phyloP scores from a whole-genome alignment of 1,139 yeast species.

The Lipomyces yarrowii region DNA sequence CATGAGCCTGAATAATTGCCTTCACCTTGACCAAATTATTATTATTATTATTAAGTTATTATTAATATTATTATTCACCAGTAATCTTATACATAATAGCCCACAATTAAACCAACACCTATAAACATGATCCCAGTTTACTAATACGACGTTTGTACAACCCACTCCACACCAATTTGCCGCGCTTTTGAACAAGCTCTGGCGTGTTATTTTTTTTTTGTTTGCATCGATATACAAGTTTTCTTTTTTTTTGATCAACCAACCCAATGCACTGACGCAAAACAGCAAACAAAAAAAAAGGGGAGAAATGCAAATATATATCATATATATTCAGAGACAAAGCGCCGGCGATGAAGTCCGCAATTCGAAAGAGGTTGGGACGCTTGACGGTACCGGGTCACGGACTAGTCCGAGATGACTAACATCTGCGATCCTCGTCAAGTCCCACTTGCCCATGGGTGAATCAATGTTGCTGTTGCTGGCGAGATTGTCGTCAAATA shows the following conservation, averaged over 20 bases:
- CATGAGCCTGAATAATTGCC: no score
- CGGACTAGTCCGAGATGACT: slow-evolving; percentile 6
- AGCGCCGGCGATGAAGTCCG: neutral
- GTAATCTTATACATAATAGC: neutral
- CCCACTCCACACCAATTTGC: neutral
- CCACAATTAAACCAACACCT: neutral
- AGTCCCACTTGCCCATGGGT: slow-evolving; percentile 18
- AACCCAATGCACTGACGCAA: neutral
- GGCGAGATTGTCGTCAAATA: slow-evolving; percentile 6
- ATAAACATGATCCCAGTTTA: neutral
- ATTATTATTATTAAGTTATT: no score
- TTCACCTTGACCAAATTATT: no score
- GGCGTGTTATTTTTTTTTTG: no score
- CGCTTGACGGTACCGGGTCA: neutral
- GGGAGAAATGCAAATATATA: neutral
- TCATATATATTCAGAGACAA: neutral
- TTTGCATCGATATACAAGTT: neutral
- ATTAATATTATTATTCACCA: no score
- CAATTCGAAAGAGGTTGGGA: neutral
- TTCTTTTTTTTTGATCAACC: neutral
- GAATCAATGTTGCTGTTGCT: neutral
- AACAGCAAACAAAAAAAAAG: neutral
- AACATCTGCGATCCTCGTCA: slow-evolving; percentile 26
- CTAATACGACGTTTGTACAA: neutral
- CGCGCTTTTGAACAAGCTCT: no score